Conservation (phyloP, 495 filamentous ascomycete genomes). For the Massariosphaeria phaeospora region DNA sequence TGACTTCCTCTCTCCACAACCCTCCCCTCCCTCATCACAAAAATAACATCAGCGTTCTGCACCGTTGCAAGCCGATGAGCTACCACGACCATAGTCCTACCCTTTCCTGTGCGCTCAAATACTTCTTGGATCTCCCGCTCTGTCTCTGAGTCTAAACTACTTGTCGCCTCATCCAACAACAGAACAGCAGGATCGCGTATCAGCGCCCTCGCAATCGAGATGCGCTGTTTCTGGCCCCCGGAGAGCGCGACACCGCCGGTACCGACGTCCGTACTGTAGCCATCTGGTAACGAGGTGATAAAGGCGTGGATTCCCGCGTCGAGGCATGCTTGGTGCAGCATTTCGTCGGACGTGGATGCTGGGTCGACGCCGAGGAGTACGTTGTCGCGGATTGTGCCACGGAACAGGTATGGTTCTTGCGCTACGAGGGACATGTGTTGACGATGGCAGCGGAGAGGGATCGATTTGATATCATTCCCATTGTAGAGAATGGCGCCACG, state of each 20-base stretch:
- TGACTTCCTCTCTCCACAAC: conserved; percentile 73
- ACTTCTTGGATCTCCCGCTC: conserved; percentile 81
- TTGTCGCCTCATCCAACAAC: conserved; percentile 79
- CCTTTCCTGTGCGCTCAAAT: conserved; percentile 44
- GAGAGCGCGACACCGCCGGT: conserved; percentile 72
- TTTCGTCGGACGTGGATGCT: background rate
- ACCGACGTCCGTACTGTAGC: conserved; percentile 70
- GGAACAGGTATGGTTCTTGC: conserved; percentile 81
- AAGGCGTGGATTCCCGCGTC: conserved; percentile 37
- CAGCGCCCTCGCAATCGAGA: conserved; percentile 71
- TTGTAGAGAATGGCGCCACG: conserved; percentile 21
- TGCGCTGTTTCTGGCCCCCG: conserved; percentile 79
- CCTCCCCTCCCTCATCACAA: conserved; percentile 71
- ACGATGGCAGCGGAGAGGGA: conserved; percentile 77
- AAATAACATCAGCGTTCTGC: conserved; percentile 78
- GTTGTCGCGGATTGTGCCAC: conserved; percentile 77
- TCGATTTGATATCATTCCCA: conserved; percentile 53
- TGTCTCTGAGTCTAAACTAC: conserved; percentile 72
- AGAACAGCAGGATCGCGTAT: conserved; percentile 65
- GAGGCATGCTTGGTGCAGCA: conserved; percentile 20
- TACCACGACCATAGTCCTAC: conserved; percentile 31
- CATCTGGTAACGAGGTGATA: conserved; percentile 51
- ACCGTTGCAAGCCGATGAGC: conserved; percentile 35
- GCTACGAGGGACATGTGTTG: conserved; percentile 69
- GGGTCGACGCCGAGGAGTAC: conserved; percentile 59